Evolutionary conservation across 2,329 filamentous ascomycete genomes (phyloP), one percentile per base, ranked within the genome.

Genomic region (Penicillium italicum): DNA sequence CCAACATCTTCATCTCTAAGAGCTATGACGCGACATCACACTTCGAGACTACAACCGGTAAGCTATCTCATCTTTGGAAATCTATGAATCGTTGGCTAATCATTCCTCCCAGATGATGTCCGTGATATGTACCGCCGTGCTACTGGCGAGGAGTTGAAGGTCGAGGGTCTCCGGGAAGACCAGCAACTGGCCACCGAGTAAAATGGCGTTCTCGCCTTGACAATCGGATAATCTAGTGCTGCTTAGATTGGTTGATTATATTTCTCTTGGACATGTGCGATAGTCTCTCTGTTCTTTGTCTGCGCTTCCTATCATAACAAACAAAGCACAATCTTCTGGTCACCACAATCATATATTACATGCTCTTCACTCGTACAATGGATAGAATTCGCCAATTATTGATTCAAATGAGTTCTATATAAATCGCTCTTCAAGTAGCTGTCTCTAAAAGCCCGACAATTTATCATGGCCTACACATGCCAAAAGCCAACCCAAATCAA

Each of bases 1-100:
- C 97, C 80, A 92, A 92, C 76, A 88, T 99, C 75, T 99, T 91
- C 80, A 91, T 99, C 73, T 96, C 91, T 69, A 97, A 95, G 86
- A 96, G 91, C 80, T 99, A 99, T 77, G 95, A 99, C 71, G 91
- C 95, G 50, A 95, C 90, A 62, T 96, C 90, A 74, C 94, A 99
- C 82, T 99, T 99, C 70, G 94, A 99, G 84, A 97, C 91, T 34
- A 87, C 85, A 30, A 88, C 85, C 51, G 80, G 82, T 84, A 76
- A 69, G 75, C 7, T 26, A 42, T 10, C n/a, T 5, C 14, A 18
- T 11, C 4, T 30, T 47, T 30, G 5, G 11, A 16, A 22, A n/a
- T 3, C 9, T 48, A 30, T 42, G 7, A 20, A 34, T 18, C 5
- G 2, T 22, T 40, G 41, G 8, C 54, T 62, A 62, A 62, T 11